Percentiles rank a stretch among this genome's conserved stretches.
These are phyloP conservation scores for Thelephora ganbajun DNA, from an alignment of 768 basidiomycete species.

Conservation along the genomic window DNA sequence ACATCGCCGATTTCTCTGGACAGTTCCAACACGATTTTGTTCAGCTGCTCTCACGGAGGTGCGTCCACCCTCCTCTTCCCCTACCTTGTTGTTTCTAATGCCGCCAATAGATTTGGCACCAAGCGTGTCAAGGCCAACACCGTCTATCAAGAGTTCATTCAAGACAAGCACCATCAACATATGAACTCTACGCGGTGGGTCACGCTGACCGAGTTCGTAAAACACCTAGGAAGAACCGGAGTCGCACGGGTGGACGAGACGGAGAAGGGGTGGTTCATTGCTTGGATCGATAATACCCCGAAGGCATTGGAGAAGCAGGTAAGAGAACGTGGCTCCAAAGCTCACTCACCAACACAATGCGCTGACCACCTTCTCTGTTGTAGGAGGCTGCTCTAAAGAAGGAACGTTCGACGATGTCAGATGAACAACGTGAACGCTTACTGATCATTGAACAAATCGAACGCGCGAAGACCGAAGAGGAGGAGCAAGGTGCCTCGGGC, in stretches of 20 bases:
- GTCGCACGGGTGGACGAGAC: constrained; percentile 93
- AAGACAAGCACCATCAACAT: too few relatives aligned
- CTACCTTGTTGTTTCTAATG: constrained; percentile 46
- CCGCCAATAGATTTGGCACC: too few relatives aligned
- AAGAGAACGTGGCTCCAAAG: constrained; percentile 12
- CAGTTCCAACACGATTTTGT: too few relatives aligned
- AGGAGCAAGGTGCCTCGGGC: constrained; percentile 25
- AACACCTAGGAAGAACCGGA: constrained; percentile 76
- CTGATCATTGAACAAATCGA: constrained; percentile 91
- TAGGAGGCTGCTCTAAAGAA: too few relatives aligned
- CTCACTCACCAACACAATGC: constrained; percentile 74
- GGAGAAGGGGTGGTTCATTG: too few relatives aligned
- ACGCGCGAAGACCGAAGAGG: constrained; percentile 59
- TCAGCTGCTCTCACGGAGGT: too few relatives aligned
- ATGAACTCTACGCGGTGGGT: constrained; percentile 99
- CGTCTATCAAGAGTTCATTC: too few relatives aligned
- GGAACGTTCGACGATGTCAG: constrained; percentile 80
- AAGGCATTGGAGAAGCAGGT: constrained; percentile 87
- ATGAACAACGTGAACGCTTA: constrained; percentile 86
- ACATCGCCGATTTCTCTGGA: too few relatives aligned
- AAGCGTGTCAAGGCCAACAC: too few relatives aligned
- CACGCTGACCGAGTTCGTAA: constrained; percentile 89
- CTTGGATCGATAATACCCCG: constrained; percentile 92
- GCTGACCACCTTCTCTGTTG: too few relatives aligned
- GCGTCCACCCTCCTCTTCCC: constrained; percentile 84